phyloP scores from a whole-genome alignment of 192 early-diverging fungal genomes.

The Coemansia sp. region DNA sequence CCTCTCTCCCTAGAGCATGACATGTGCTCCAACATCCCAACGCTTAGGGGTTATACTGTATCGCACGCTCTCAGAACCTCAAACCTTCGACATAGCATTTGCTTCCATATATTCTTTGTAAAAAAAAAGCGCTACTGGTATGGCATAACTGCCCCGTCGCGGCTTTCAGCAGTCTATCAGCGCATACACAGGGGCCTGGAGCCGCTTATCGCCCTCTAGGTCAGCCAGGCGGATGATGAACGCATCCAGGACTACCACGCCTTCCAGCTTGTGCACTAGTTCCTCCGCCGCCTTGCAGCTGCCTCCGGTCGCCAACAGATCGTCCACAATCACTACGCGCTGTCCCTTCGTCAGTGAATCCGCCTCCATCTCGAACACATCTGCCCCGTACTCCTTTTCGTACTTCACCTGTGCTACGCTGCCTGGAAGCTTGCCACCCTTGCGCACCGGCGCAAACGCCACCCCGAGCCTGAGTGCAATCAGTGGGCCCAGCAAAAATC shows the following conservation, averaged over 20 bases:
- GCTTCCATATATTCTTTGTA: background rate
- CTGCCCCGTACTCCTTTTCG: slow-evolving; percentile 94
- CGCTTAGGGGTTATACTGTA: background rate
- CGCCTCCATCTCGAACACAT: slow-evolving; percentile 91
- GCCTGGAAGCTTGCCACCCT: slow-evolving; percentile 95
- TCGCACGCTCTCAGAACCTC: too few species aligned
- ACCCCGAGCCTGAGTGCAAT: slow-evolving; percentile 84
- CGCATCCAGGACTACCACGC: slow-evolving; percentile 75
- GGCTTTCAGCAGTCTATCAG: slow-evolving; percentile 64
- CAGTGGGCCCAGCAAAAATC: slow-evolving; percentile 93
- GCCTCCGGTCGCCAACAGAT: slow-evolving; percentile 93
- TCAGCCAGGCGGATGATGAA: slow-evolving; percentile 90
- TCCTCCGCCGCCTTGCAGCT: slow-evolving; percentile 81
- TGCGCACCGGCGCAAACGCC: slow-evolving; percentile 93
- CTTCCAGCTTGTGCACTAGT: slow-evolving; percentile 72
- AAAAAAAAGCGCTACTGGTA: background rate
- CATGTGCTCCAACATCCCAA: background rate
- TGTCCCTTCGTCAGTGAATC: slow-evolving; percentile 75
- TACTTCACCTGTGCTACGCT: slow-evolving; percentile 69
- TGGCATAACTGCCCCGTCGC: background rate
- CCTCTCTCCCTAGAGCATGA: background rate
- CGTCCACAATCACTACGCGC: slow-evolving; percentile 91
- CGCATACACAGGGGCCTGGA: slow-evolving; percentile 86
- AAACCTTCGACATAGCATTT: background rate
- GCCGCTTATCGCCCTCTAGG: slow-evolving; percentile 74